These are phyloP conservation scores for Candida gigantensis DNA, from an alignment of 1,139 yeast genomes.

Conservation along the genomic window DNA sequence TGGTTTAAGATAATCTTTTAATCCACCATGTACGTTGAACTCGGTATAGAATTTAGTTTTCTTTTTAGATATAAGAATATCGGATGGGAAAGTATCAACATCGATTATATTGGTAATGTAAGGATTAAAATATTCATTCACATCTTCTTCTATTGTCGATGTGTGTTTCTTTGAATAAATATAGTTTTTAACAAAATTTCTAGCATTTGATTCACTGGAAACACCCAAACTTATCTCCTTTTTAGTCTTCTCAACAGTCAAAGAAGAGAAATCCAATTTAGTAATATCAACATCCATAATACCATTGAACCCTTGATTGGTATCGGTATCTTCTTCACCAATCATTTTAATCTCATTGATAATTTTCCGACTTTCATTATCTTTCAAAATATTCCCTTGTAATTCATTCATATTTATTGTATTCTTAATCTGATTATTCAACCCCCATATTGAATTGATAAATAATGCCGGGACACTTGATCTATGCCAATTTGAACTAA, in stretches of 20 bases:
- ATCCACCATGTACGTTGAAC: slow-evolving; percentile 46
- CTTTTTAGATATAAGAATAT: slow-evolving; percentile 14
- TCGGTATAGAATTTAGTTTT: slow-evolving; percentile 26
- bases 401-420: slow-evolving; percentile 33
- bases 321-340: no score
- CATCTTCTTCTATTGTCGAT: slow-evolving; percentile 1
- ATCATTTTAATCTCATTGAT: slow-evolving; percentile 35
- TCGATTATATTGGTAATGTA: slow-evolving; percentile 23
- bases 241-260: no score
- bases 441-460: slow-evolving; percentile 42
- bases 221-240: no score
- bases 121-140: slow-evolving; percentile 21
- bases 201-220: no score
- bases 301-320: neutral
- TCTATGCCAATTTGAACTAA: slow-evolving; percentile 44
- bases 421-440: slow-evolving; percentile 26
- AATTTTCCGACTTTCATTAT: slow-evolving; percentile 31
- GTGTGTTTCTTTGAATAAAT: no score
- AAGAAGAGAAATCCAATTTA: no score
- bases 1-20: slow-evolving; percentile 46
- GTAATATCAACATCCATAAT: no score
- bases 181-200: no score
- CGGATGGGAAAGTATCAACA: slow-evolving; percentile 37
- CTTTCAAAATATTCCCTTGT: slow-evolving; percentile 32
- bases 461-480: slow-evolving; percentile 30